Evolutionary conservation across 148 eudicot genomes (phyloP).

Genomic region (Dysphania ambrosioides): DNA sequence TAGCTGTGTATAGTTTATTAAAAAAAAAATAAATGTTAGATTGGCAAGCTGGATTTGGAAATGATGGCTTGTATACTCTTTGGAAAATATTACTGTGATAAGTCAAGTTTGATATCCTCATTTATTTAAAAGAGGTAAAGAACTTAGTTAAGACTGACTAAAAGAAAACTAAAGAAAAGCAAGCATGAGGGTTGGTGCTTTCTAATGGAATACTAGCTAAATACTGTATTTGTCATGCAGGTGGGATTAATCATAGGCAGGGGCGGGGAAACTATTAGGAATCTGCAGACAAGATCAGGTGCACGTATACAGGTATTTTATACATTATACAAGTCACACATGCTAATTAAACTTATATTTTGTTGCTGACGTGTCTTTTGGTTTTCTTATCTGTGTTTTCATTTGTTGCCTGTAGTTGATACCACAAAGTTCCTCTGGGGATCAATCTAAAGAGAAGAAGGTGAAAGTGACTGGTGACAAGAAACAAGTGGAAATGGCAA

Average conservation of each 20-base stretch:
- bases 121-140: too few species aligned
- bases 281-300: slow-evolving; percentile 85
- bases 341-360: neutral
- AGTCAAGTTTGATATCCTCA: too few species aligned
- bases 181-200: neutral
- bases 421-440: slow-evolving; percentile 74
- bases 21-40: neutral
- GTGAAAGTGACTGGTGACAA: slow-evolving; percentile 82
- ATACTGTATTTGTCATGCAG: slow-evolving; percentile 28
- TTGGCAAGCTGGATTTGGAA: neutral
- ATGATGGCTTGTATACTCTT: neutral
- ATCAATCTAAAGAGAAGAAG: slow-evolving; percentile 72
- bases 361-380: neutral
- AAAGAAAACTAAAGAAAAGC: too few species aligned
- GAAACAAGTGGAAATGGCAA: slow-evolving; percentile 79
- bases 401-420: slow-evolving; percentile 47
- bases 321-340: neutral
- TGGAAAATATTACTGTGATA: neutral
- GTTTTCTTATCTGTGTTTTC: neutral
- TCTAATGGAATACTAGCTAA: neutral
- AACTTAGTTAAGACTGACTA: too few species aligned
- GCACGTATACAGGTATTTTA: slow-evolving; percentile 95
- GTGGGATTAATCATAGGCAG: slow-evolving; percentile 94
- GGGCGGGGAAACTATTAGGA: slow-evolving; percentile 90
- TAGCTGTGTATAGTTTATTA: neutral